Percentiles rank a stretch among this genome's conserved stretches.
Conservation (phyloP, 805 yeast species). For the Kockiozyma suomiensis region DNA sequence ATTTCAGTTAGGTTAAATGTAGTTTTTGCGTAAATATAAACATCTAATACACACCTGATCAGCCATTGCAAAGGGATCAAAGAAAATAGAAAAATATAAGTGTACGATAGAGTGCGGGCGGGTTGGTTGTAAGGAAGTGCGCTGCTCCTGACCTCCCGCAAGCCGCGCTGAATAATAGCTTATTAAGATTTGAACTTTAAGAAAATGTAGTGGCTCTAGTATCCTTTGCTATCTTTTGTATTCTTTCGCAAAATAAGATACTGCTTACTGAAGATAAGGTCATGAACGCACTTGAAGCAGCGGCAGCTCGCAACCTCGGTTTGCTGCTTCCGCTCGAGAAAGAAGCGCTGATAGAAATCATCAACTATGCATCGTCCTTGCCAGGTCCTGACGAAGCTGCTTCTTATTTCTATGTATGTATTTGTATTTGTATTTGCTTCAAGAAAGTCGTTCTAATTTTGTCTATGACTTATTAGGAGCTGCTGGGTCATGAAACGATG, state of each 20-base stretch:
- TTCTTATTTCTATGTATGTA: conserved; percentile 49
- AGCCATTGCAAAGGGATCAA: neutral
- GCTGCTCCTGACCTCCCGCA: no score
- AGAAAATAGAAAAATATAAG: no score
- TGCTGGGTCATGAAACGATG: conserved; percentile 28
- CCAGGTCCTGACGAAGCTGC: conserved; percentile 53
- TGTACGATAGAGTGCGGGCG: neutral
- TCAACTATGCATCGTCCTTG: conserved; percentile 55
- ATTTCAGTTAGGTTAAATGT: neutral
- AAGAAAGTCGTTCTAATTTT: no score
- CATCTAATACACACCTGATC: neutral
- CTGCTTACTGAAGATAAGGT: neutral
- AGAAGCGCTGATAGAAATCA: conserved; percentile 57
- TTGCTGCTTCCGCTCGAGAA: conserved; percentile 58
- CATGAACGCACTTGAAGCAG: conserved; percentile 13
- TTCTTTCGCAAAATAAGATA: no score
- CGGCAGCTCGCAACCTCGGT: conserved; percentile 19
- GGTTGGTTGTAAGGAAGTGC: neutral
- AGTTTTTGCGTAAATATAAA: neutral
- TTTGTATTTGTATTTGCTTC: neutral
- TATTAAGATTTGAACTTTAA: no score
- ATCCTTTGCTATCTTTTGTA: no score
- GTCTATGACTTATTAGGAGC: conserved; percentile 25
- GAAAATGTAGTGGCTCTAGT: no score
- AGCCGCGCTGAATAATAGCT: no score